Conservation (phyloP, 2,329 filamentous ascomycete species). For the Fusarium zealandicum region DNA sequence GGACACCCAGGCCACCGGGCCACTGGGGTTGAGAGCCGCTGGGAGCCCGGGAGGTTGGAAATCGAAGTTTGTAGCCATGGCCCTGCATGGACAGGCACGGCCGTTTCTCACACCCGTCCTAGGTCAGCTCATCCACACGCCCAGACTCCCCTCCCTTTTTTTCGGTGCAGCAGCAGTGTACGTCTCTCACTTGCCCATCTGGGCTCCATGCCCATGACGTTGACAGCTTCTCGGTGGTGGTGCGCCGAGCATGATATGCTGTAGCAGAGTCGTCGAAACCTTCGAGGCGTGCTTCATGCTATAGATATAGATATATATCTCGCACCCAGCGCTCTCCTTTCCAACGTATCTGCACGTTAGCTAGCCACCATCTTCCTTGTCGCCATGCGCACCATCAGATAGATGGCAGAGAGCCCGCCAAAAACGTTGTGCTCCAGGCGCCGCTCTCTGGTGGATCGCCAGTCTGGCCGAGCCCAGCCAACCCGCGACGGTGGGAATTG, state of each 20-base stretch:
- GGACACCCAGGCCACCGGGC: slow-evolving; percentile 34
- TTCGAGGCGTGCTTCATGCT: not conserved
- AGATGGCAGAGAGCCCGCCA: slow-evolving; percentile 7
- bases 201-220: slow-evolving; percentile 14
- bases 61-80: slow-evolving; percentile 11
- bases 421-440: slow-evolving; percentile 21
- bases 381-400: slow-evolving; percentile 19
- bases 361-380: slow-evolving; percentile 16
- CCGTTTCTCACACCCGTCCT: slow-evolving; percentile 18
- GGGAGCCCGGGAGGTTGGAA: slow-evolving; percentile 31
- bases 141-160: slow-evolving; percentile 18
- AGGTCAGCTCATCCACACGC: slow-evolving; percentile 1
- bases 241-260: not conserved
- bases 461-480: slow-evolving; percentile 26
- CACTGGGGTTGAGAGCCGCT: slow-evolving; percentile 32
- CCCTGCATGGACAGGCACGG: not conserved
- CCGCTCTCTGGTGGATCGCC: slow-evolving; percentile 25
- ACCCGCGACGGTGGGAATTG: slow-evolving; percentile 30
- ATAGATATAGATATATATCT: no score
- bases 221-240: slow-evolving; percentile 18
- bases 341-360: slow-evolving; percentile 5
- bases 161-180: not conserved
- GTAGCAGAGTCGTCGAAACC: no score
- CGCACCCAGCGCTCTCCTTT: slow-evolving; percentile 9
- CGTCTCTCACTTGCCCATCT: slow-evolving; percentile 2